These are phyloP conservation scores for Dioscorea cayenensis DNA, from an alignment of 116 monocot genomes.

Conservation along the genomic window DNA sequence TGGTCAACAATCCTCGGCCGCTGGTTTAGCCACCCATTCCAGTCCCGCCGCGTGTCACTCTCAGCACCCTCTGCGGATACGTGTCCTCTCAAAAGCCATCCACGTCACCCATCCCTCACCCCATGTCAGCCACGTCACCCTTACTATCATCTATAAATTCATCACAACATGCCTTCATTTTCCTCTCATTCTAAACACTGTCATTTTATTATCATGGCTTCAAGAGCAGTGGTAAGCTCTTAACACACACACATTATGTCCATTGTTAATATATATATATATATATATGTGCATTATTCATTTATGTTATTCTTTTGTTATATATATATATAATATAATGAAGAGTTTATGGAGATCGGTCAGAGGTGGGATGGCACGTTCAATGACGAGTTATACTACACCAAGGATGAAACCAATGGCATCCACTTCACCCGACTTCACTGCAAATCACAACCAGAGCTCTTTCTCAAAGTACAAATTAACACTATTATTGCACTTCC, in stretches of 20 bases:
- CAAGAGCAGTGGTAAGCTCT: conserved; percentile 14
- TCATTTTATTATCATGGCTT: conserved; percentile 20
- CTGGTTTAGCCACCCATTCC: no score
- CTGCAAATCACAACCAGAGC: background rate
- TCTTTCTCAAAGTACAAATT: background rate
- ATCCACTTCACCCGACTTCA: background rate
- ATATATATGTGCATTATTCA: background rate
- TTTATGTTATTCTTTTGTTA: background rate
- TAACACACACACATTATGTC: background rate
- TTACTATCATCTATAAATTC: background rate
- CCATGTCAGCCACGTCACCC: background rate
- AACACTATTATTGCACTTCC: no score
- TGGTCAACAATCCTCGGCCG: no score
- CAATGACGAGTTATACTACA: conserved; percentile 1
- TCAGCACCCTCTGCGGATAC: no score
- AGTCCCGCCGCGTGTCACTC: no score
- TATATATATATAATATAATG: background rate
- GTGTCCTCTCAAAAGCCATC: no score
- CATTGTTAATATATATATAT: background rate
- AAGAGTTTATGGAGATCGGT: conserved; percentile 5
- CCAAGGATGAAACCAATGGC: conserved; percentile 4
- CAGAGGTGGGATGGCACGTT: no score
- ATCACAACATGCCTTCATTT: background rate
- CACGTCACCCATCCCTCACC: no score
- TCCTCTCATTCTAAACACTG: background rate